Percentiles rank a stretch among this genome's conserved stretches.
These are phyloP conservation scores for Cyberlindnera mississippiensis DNA, from an alignment of 805 yeast species.

Conservation along the genomic window DNA sequence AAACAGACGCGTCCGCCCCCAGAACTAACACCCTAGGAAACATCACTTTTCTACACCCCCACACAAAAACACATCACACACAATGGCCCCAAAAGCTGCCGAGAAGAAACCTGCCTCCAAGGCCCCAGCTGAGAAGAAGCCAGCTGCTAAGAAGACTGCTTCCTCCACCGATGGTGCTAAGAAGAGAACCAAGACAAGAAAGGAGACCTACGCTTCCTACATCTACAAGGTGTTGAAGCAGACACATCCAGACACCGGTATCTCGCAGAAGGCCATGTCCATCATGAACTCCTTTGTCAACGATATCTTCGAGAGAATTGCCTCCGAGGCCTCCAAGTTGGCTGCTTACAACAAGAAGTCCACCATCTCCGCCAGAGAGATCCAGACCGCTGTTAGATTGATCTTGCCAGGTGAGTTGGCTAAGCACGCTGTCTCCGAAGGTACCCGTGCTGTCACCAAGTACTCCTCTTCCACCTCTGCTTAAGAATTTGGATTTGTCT, in stretches of 20 bases:
- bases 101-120: conserved; percentile 78
- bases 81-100: conserved; percentile 56
- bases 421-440: conserved; percentile 97
- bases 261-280: conserved; percentile 97
- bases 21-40: no score
- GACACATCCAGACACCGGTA: conserved; percentile 99
- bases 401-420: conserved; percentile 98
- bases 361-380: conserved; percentile 96
- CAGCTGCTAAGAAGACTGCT: conserved; percentile 87
- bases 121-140: conserved; percentile 96
- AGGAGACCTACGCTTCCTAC: conserved; percentile 96
- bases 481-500: conserved; percentile 23
- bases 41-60: no score
- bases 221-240: conserved; percentile 97
- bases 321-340: conserved; percentile 95
- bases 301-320: conserved; percentile 97
- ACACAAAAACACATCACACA: neutral
- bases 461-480: conserved; percentile 66
- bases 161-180: conserved; percentile 72
- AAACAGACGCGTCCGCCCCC: conserved; percentile 11
- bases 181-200: conserved; percentile 94
- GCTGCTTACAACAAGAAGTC: conserved; percentile 99
- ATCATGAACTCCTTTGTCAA: conserved; percentile 97
- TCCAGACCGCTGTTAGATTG: conserved; percentile 97
- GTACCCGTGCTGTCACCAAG: conserved; percentile 97